phyloP scores from a whole-genome alignment of 345 rosid species.

The Moricandia arvensis region DNA sequence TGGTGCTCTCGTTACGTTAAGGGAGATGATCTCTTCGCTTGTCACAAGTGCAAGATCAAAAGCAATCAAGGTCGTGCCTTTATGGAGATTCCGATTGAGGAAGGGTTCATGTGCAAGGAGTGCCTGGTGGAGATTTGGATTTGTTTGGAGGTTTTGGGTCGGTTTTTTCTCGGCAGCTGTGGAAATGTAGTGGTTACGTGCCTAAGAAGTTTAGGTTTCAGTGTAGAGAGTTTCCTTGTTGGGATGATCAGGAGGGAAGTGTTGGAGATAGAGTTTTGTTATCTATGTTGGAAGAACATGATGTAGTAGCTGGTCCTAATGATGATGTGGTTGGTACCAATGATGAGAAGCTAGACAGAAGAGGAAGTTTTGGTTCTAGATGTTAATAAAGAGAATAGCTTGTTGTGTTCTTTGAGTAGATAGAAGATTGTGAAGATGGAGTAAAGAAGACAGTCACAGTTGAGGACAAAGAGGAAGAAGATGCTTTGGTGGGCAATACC shows the following conservation, averaged over 20 bases:
- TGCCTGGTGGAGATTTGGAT: slow-evolving; percentile 82
- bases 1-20: slow-evolving; percentile 86
- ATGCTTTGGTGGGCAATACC: not conserved
- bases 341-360: slow-evolving; percentile 32
- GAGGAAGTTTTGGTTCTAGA: not conserved
- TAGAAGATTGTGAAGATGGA: slow-evolving; percentile 45
- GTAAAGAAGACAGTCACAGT: slow-evolving; percentile 54
- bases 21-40: slow-evolving; percentile 74
- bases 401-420: slow-evolving; percentile 46
- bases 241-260: slow-evolving; percentile 52
- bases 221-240: slow-evolving; percentile 62
- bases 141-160: slow-evolving; percentile 58
- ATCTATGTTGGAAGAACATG: slow-evolving; percentile 57
- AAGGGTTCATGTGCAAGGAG: slow-evolving; percentile 85
- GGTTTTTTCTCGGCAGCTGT: slow-evolving; percentile 65
- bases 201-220: slow-evolving; percentile 82
- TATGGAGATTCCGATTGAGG: slow-evolving; percentile 72
- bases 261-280: slow-evolving; percentile 57
- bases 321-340: slow-evolving; percentile 17
- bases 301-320: slow-evolving; percentile 6
- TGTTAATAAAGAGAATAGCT: slow-evolving; percentile 46
- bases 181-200: slow-evolving; percentile 86
- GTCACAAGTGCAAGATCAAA: slow-evolving; percentile 78
- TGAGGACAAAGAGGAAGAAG: slow-evolving; percentile 48
- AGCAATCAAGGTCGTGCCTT: slow-evolving; percentile 33